Base-by-base conservation (phyloP, 306 rosid genomes). In the Adenanthera pavonina region DNA sequence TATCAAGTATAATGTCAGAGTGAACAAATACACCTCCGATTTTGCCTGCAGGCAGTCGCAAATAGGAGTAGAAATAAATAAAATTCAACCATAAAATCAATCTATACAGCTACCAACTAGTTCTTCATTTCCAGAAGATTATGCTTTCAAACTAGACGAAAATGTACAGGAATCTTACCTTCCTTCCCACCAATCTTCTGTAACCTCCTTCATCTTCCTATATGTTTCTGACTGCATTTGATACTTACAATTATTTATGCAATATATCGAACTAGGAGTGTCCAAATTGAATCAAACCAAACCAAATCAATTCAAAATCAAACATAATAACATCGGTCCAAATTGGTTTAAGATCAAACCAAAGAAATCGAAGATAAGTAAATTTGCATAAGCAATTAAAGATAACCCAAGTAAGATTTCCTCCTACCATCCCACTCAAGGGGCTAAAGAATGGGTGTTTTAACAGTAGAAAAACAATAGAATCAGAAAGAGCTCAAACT, bases 131-230 rank as follows among this genome's bases (percentile, higher is more conserved):
- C 51, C 38, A 77, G 7, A 43, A 69, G 66, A 19, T 33, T 43
- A 56, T 62, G 66, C 49, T 60, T 38, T 49, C 34, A 64, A 53
- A 30, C 15, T 61, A 54, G 43, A 83, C 51, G 20, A 15, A 40
- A 68, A 48, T 3, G 43, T 64, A n/a, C 61, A 43, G 73, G 8
- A 64, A 52, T 62, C 57, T 52, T 87, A 95, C 99, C 96, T 93
- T 89, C 90, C 97, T 84, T 92, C 96, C 99, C 99, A 95, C 69
- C 89, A 87, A 83, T 93, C 99, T 68, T 87, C 92, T 51, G 98
- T 92, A 61, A 89, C 89, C 69, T 92, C 90, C 88, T 91, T 92
- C 99, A 95, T 95, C 89, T 86, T 92, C 82, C 97, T 83, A 87
- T 95, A 95, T 48, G 99, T 92, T 89, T 93, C 99, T 7, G 94